Evolutionary conservation across 192 early-diverging fungal species (phyloP), one percentile per base, ranked within the genome.

Genomic region (Spizellomyces sp.): DNA sequence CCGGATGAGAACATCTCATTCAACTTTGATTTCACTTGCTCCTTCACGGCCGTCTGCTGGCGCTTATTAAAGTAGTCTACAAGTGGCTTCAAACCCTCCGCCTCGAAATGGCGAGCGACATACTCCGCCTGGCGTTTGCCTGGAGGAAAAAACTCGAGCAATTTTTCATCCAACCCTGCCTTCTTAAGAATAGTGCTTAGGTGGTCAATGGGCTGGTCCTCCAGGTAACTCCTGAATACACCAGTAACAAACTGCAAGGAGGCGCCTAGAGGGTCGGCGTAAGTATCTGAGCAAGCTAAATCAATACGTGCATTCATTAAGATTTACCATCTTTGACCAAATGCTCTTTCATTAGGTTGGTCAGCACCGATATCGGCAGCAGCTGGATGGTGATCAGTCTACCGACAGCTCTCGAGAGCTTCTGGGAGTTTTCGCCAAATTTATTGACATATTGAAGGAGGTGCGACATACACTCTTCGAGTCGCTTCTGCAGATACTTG

Each of bases 391-490:
- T 79, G 64, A 89, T 83, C 72, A 96, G 85, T 54, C 89, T 76
- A 27, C 90, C 96, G 63, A 90, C 84, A 66, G 92, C 90, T 5
- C 80, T 81, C 55, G 93, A 90, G 75, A 98, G 80, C 80, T 90
- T 95, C 74, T 83, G 84, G 73, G 88, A 88, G 73, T 97, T 91
- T 45, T 85, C 90, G 56, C 81, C 75, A 84, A 91, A 97, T 72
- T 94, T 95, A 85, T 96, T 95, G 76, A 95, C 87, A 71, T 93
- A 91, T 76, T 93, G 91, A 45, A 98, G 79, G 22, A 97, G 82
- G 73, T 95, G 94, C 65, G 83, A 83, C 62, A 94, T 69, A 54
- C 90, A 90, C 62, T 96, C 94, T 79, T 95, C 92, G 77, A 96
- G 90, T 64, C 81, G 84, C 62, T 86, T 81, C 83, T 93, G 89